Evolutionary conservation across 176 grass and related monocot genomes (phyloP), one percentile per base, ranked within the genome.

Genomic region (Luzula sylvatica): DNA sequence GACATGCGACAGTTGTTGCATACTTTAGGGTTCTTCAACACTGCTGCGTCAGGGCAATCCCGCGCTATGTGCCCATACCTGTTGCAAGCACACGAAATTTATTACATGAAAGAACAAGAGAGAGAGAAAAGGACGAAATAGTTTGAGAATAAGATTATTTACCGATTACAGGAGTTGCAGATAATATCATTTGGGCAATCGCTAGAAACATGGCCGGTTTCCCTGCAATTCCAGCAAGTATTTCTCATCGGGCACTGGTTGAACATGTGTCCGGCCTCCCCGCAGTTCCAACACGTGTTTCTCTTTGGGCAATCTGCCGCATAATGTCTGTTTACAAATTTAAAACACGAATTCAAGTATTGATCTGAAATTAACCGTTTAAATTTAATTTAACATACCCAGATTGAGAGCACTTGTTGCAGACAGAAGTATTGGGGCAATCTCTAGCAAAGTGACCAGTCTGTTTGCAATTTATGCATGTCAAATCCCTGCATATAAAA

Each of bases 241-340:
- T 81, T 88, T 61, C 55, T 26, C 7, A 67, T 74, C 15, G 81
- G 81, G 75, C 92, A 96, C 71, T 86, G 77, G 45, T 77, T 80
- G 65, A 77, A 74, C 2, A 86, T 74, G 63, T 96, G 92, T 38
- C 92, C 83, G 49, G 55, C 49, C 51, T 95, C 68, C 52, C 88
- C 85, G 77, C 85, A 96, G 67, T 96, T 96, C 85, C 85, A 96
- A 53, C 92, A 96, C 56, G 88, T 42, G 25, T 81, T 88, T 66
- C 55, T 26, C 7, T 64, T 78, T 13, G 81, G 81, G 75, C 92
- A 96, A 67, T 86, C 81, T 39, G 81, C 84, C 65, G 81, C 78
- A 2, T 82, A 70, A 66, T 96, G 92, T 42, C 92, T 72, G 53
- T 42, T 8, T 42, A 18, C 15, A 53, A 44, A 41, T 14, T 3